Conservation (phyloP, 208 protist genomes). For the Willaertia magna region DNA sequence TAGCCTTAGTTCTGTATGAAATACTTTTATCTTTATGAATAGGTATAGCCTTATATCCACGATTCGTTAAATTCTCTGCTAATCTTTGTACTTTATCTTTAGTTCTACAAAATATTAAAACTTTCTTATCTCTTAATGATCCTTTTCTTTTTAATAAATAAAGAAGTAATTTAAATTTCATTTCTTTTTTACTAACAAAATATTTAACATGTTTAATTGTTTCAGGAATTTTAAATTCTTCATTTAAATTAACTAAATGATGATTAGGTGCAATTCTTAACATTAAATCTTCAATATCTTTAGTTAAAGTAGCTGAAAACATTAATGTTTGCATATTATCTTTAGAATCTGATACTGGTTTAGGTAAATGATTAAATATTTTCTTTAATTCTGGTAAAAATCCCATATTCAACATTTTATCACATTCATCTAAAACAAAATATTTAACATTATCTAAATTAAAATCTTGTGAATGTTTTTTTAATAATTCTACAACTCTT, state of each 20-base stretch:
- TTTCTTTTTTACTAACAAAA: neutral
- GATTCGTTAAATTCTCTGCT: neutral
- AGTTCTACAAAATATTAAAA: neutral
- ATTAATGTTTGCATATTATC: neutral
- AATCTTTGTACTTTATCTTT: neutral
- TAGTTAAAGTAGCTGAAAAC: neutral
- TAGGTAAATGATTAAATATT: neutral
- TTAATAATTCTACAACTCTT: slow-evolving; percentile 64
- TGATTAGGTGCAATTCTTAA: neutral
- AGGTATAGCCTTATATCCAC: neutral
- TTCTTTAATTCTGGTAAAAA: slow-evolving; percentile 38
- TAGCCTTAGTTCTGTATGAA: neutral
- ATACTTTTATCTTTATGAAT: neutral
- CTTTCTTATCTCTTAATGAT: neutral
- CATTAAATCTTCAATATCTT: slow-evolving; percentile 3
- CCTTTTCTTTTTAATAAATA: neutral
- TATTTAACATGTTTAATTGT: neutral
- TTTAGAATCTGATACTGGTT: neutral
- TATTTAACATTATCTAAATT: slow-evolving; percentile 56
- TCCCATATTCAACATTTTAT: slow-evolving; percentile 89
- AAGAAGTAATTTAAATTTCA: neutral
- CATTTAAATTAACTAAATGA: neutral
- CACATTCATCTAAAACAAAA: slow-evolving; percentile 97
- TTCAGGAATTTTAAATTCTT: neutral
- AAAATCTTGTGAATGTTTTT: slow-evolving; percentile 53